Base-by-base conservation (phyloP, 345 rosid species). In the Hibiscus trionum region DNA sequence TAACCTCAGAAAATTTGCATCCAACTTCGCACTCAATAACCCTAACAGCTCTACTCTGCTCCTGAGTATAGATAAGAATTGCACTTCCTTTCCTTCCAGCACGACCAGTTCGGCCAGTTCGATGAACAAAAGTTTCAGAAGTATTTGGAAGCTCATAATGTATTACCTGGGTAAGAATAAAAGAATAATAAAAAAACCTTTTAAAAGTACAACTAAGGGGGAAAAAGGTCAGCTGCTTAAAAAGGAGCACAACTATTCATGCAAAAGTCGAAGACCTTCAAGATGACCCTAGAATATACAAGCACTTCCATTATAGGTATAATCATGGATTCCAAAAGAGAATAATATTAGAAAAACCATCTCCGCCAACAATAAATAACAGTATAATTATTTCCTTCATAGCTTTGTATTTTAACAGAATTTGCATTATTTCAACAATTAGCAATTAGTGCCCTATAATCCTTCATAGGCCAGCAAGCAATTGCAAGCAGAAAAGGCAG, bases 31-130 rank as follows among this genome's bases (percentile, higher is more conserved):
- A 89, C 80, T 93, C 99, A 53, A 89, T 84, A 17, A 76, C 64
- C 82, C 47, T 84, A 42, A 96, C 86, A 57, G 85, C 81, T 83
- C 93, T 86, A 17, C 79, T n/a, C 69, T 96, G 94, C 7, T 89
- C 90, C 53, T 61, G 80, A n/a, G 91, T 77, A 78, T 93, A 86
- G 68, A 96, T 83, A 39, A 96, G 88, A 76, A 96, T 89, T 3
- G 94, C 91, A 82, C 78, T 87, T 77, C 99, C 99, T 81, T 89
- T 93, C 90, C 93, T 96, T 31, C 99, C 98, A 66, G 99, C 99
- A 74, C 99, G 97, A n/a, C 98, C 98, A 62, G 99, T 96, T 75
- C 98, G 83, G 26, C 99, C 99, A 64, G 99, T 89, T 53, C 99
- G 93, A 72, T 96, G 99, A 77, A 96, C 98, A 80, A 96, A 96